A percentile compares a stretch with the other conserved stretches of the same genome.
Conservation (phyloP, 768 basidiomycete species). For the Amanita pseudoporphyria region DNA sequence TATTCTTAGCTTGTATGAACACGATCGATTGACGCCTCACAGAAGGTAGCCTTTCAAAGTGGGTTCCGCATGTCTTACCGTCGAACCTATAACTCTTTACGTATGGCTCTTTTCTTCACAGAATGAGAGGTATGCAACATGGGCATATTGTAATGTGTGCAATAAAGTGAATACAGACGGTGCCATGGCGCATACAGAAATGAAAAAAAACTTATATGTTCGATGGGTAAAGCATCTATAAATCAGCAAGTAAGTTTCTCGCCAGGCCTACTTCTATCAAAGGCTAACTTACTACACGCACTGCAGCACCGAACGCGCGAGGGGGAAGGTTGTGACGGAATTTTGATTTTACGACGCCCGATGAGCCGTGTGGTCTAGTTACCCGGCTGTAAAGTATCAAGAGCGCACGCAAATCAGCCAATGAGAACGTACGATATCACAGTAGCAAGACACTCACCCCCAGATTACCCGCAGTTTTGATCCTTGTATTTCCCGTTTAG, state of each 20-base stretch:
- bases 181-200: slow-evolving; percentile 8
- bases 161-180: slow-evolving; percentile 19
- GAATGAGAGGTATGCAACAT: slow-evolving; percentile 24
- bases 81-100: too few species aligned
- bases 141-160: slow-evolving; percentile 35
- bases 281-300: slow-evolving; percentile 67
- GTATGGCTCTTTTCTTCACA: not conserved
- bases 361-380: slow-evolving; percentile 89
- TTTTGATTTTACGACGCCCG: slow-evolving; percentile 95
- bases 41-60: too few species aligned
- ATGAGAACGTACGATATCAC: not conserved
- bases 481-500: slow-evolving; percentile 89
- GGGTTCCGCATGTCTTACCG: too few species aligned
- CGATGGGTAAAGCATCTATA: slow-evolving; percentile 89
- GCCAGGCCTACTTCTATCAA: slow-evolving; percentile 3
- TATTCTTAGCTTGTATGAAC: too few species aligned
- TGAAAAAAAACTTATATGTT: slow-evolving; percentile 49
- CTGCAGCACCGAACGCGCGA: slow-evolving; percentile 85
- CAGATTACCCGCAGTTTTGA: slow-evolving; percentile 97
- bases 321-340: slow-evolving; percentile 94
- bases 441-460: slow-evolving; percentile 52
- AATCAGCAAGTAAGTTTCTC: not conserved
- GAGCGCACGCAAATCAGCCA: not conserved
- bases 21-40: too few species aligned
- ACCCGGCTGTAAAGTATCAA: slow-evolving; percentile 51